Evolutionary conservation across 2,329 filamentous ascomycete genomes (phyloP).

Genomic region (Exophiala lecanii-corni): DNA sequence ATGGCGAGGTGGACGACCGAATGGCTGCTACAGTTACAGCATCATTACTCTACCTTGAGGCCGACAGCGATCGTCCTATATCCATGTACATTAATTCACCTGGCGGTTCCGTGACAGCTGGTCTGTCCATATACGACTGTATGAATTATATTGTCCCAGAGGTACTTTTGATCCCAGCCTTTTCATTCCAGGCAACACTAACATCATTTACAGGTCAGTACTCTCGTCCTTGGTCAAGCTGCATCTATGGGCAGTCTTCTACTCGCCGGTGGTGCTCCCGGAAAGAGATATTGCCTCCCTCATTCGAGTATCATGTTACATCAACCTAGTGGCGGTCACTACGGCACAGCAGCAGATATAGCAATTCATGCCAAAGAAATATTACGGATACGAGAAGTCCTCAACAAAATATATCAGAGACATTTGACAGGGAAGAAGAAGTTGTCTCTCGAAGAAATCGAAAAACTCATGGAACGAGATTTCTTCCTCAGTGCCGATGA

Average conservation of each 20-base stretch:
- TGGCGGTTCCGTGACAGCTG: constrained; percentile 84
- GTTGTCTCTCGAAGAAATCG: constrained; percentile 62
- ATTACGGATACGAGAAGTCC: constrained; percentile 72
- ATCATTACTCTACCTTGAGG: constrained; percentile 95
- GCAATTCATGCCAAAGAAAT: constrained; percentile 98
- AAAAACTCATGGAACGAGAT: constrained; percentile 93
- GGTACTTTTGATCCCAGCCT: constrained; percentile 52
- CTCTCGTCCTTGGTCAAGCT: constrained; percentile 90
- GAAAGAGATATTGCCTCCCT: constrained; percentile 83
- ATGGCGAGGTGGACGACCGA: constrained; percentile 60
- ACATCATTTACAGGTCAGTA: constrained; percentile 46
- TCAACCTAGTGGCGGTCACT: constrained; percentile 76
- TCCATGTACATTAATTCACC: constrained; percentile 98
- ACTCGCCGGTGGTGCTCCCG: constrained; percentile 76
- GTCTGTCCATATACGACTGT: constrained; percentile 91
- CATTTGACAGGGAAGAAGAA: constrained; percentile 64
- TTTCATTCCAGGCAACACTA: too few species aligned
- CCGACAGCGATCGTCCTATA: constrained; percentile 81
- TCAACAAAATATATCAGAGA: constrained; percentile 83
- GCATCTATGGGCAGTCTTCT: constrained; percentile 92
- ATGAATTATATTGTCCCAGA: constrained; percentile 95
- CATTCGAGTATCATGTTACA: constrained; percentile 94
- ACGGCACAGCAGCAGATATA: constrained; percentile 71
- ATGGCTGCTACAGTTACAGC: constrained; percentile 92
- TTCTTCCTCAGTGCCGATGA: constrained; percentile 88